Evolutionary conservation across 148 eudicot genomes (phyloP).

Genomic region (Linanthus parryae): DNA sequence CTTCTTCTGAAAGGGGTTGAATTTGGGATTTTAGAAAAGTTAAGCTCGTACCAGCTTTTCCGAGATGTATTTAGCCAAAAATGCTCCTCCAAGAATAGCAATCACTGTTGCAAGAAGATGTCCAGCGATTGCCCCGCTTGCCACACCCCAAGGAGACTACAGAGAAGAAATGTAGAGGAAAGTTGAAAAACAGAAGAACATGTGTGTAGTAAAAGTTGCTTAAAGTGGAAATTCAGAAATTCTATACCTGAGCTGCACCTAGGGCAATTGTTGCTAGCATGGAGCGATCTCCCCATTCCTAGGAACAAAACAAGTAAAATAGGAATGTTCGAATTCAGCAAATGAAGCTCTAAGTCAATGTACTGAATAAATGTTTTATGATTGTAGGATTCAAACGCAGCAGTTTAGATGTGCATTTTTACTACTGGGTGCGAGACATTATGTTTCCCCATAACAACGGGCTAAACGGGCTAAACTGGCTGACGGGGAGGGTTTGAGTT

Average conservation of each 20-base stretch:
- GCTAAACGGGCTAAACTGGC: too few species aligned
- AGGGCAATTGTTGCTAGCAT: constrained; percentile 99
- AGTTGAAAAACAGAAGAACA: background rate
- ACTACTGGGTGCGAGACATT: too few species aligned
- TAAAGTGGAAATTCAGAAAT: background rate
- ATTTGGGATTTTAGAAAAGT: background rate
- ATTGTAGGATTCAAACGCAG: background rate
- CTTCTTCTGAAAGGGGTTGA: too few species aligned
- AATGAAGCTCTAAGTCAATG: too few species aligned
- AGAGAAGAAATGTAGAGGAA: background rate
- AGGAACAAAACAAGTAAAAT: constrained; percentile 3
- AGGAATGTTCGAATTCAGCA: too few species aligned
- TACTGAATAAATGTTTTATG: too few species aligned
- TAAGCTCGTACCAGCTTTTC: constrained; percentile 64
- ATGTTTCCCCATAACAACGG: too few species aligned
- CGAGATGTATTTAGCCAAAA: constrained; percentile 89
- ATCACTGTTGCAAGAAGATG: constrained; percentile 75
- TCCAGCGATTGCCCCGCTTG: constrained; percentile 90
- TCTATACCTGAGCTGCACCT: constrained; percentile 89
- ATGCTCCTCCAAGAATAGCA: constrained; percentile 86
- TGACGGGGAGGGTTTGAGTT: too few species aligned
- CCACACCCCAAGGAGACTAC: constrained; percentile 97
- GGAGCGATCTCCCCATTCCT: constrained; percentile 99
- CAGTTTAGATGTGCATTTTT: too few species aligned
- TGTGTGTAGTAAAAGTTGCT: background rate